Evolutionary conservation across 495 filamentous ascomycete genomes (phyloP), one percentile per base, ranked within the genome.

Genomic region (Hypoxylon rickii): DNA sequence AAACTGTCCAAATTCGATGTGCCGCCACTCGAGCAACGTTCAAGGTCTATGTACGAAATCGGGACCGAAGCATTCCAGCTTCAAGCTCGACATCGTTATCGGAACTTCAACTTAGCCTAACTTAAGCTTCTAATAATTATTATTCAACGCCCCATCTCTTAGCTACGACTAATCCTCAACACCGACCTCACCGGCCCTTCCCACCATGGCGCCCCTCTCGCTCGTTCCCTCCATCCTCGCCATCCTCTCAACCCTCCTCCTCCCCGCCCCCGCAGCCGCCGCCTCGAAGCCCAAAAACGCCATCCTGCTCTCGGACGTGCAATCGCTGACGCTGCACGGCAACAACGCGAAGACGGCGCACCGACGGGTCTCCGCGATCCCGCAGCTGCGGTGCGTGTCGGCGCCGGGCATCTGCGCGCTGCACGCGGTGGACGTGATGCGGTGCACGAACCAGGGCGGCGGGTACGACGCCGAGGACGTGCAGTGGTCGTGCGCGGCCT

Each of bases 401-500:
- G 81, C 85, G 31, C 81, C 77, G 11, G 80, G 77, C 18, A 32
- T 78, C 34, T 82, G 78, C 72, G 73, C 75, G 15, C 78, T 89
- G 22, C 88, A 94, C 73, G 69, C 82, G 16, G 73, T 96, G 49
- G 87, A 92, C 61, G 74, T 86, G 5, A 88, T 98, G 86, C 90
- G 90, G 51, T 98, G 94, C 77, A 86, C 79, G 47, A 98, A 97
- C 71, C 74, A 82, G 37, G 94, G 94, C 44, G 71, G 79, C 5
- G 82, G 80, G 21, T 91, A 92, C 70, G 78, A 77, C 31, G 66
- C 75, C 18, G 81, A 89, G 66, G 84, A 92, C 71, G 76, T 96
- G 29, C 83, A 93, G 69, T 98, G 94, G 94, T 86, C 89, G 0
- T 98, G 94, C 71, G 84, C 83, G 1, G 90, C 94, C 0, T 74